Percentiles rank a stretch among this genome's conserved stretches.
These are phyloP conservation scores for Thelephora aurantiotincta DNA, from an alignment of 768 basidiomycete species.

Conservation along the genomic window DNA sequence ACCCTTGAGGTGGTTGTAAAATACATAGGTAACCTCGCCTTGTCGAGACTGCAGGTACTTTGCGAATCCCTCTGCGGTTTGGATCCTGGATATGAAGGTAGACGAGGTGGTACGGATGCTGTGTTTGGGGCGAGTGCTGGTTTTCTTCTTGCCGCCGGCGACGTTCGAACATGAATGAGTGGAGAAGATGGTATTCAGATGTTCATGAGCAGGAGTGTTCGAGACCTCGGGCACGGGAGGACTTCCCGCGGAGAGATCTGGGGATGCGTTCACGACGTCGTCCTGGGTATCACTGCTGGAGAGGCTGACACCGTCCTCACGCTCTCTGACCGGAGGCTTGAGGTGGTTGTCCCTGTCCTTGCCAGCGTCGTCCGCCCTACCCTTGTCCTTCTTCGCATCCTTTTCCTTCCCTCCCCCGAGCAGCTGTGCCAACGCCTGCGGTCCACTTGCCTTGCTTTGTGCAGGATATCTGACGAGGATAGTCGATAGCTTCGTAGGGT, in stretches of 20 bases:
- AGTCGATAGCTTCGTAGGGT: slow-evolving; percentile 50
- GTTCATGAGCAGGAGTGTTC: slow-evolving; percentile 24
- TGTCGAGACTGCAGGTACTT: slow-evolving; percentile 62
- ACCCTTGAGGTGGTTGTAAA: slow-evolving; percentile 78
- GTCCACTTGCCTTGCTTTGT: slow-evolving; percentile 29
- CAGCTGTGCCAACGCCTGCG: slow-evolving; percentile 53
- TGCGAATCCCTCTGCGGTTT: slow-evolving; percentile 63
- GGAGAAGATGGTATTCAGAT: slow-evolving; percentile 48
- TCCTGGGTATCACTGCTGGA: slow-evolving; percentile 77
- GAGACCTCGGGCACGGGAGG: slow-evolving; percentile 14
- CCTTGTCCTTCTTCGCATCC: slow-evolving; percentile 22
- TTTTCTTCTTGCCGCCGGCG: slow-evolving; percentile 45
- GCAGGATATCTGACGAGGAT: slow-evolving; percentile 50
- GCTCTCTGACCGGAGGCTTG: slow-evolving; percentile 8
- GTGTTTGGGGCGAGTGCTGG: slow-evolving; percentile 64
- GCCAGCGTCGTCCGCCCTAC: slow-evolving; percentile 17
- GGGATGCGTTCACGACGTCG: slow-evolving; percentile 26
- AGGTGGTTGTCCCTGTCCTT: slow-evolving; percentile 32
- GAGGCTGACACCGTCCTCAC: slow-evolving; percentile 48
- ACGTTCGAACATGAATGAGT: slow-evolving; percentile 18
- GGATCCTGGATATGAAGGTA: slow-evolving; percentile 81
- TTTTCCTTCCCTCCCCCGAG: slow-evolving; percentile 55
- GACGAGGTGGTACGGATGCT: slow-evolving; percentile 86
- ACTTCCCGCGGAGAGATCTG: slow-evolving; percentile 14
- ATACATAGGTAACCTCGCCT: slow-evolving; percentile 76